Percentiles rank a stretch among this genome's conserved stretches.
phyloP scores from a whole-genome alignment of 441 rosid genomes.

The Erysimum pusillum region DNA sequence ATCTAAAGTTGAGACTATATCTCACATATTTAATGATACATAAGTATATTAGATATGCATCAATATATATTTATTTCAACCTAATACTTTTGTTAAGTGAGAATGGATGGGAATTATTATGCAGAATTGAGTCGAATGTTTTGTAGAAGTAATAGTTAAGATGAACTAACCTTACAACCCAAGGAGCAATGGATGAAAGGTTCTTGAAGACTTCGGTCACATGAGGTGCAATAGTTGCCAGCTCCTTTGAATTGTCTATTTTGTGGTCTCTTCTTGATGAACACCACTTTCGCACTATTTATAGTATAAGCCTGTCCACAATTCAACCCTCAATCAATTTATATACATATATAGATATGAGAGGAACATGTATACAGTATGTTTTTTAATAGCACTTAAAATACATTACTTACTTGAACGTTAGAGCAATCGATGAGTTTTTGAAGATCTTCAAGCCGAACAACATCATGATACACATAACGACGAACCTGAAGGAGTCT shows the following conservation, averaged over 20 bases:
- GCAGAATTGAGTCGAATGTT: slow-evolving; percentile 9
- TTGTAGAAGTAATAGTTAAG: slow-evolving; percentile 2
- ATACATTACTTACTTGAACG: slow-evolving; percentile 70
- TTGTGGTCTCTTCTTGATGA: slow-evolving; percentile 95
- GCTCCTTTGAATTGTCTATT: slow-evolving; percentile 93
- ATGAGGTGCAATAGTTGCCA: slow-evolving; percentile 87
- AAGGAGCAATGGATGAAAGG: slow-evolving; percentile 91
- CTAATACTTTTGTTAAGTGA: neutral
- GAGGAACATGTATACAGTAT: neutral
- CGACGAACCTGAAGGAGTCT: slow-evolving; percentile 95
- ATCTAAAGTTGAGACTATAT: slow-evolving; percentile 2
- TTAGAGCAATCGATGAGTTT: slow-evolving; percentile 92
- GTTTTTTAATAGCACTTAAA: no score
- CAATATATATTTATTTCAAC: neutral
- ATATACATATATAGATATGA: neutral
- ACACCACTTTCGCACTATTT: slow-evolving; percentile 92
- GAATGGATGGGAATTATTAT: slow-evolving; percentile 1
- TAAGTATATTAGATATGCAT: neutral
- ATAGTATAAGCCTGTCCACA: slow-evolving; percentile 71
- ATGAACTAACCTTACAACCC: slow-evolving; percentile 79
- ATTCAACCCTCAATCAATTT: slow-evolving; percentile 23
- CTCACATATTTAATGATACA: neutral
- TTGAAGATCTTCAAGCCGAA: slow-evolving; percentile 87
- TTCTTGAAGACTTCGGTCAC: slow-evolving; percentile 94
- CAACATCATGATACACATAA: slow-evolving; percentile 95